Percentiles rank a stretch among this genome's conserved stretches.
Evolutionary conservation across 2,329 filamentous ascomycete species (phyloP).

Genomic region (Trichoderma lentiforme): DNA sequence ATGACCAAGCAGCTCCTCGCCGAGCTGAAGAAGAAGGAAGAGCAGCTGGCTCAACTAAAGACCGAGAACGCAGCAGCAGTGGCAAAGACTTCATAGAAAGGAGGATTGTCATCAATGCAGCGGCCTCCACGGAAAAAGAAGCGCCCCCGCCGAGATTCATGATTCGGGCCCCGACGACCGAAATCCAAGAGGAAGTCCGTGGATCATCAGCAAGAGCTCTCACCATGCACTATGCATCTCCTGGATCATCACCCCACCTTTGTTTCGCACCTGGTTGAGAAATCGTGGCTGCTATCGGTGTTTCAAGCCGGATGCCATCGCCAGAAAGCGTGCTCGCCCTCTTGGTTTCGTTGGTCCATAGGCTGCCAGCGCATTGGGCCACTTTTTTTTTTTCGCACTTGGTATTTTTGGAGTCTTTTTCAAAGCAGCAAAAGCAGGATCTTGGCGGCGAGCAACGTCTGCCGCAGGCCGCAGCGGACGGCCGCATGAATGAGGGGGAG

Average conservation of each 20-base stretch:
- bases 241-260: not conserved
- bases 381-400: not conserved
- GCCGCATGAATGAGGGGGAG: not conserved
- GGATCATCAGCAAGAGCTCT: not conserved
- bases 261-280: not conserved
- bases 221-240: not conserved
- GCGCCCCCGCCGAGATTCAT: not conserved
- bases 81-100: conserved; percentile 20
- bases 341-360: not conserved
- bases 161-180: not conserved
- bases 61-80: conserved; percentile 54
- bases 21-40: conserved; percentile 63
- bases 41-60: conserved; percentile 58
- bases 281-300: not conserved
- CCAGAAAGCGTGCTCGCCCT: not conserved
- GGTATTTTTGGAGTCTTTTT: not conserved
- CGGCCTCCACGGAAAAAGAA: not conserved
- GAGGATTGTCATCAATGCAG: not conserved
- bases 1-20: conserved; percentile 58
- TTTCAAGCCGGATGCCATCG: not conserved
- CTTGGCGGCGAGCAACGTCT: not conserved
- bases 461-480: conserved; percentile 11
- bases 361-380: conserved; percentile 10
- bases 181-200: not conserved
- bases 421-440: not conserved